Conservation (phyloP, 352 stramenopile genomes). For the Phytophthora capsici region DNA sequence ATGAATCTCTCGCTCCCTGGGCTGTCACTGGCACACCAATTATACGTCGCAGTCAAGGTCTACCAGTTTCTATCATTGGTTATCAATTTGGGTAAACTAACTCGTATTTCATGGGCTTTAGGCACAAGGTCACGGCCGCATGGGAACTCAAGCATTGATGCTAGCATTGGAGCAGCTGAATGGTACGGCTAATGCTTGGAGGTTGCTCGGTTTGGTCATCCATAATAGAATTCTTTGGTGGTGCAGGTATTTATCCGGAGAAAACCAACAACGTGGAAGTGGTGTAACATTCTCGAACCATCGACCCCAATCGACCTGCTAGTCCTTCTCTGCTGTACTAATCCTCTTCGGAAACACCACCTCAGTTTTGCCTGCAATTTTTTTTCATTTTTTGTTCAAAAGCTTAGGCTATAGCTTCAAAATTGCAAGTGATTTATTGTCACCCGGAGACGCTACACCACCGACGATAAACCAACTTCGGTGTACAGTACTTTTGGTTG, state of each 20-base stretch:
- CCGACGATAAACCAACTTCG: too few relatives aligned
- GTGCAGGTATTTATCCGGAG: constrained; percentile 52
- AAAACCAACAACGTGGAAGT: constrained; percentile 49
- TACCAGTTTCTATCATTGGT: not conserved
- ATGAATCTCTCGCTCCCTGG: constrained; percentile 90
- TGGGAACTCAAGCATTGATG: constrained; percentile 89
- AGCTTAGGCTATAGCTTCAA: not conserved
- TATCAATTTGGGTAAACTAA: constrained; percentile 5
- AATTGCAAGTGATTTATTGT: too few relatives aligned
- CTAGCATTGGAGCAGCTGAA: constrained; percentile 90
- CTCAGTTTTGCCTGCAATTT: constrained; percentile 22
- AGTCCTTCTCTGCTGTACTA: not conserved
- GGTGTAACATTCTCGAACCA: constrained; percentile 31
- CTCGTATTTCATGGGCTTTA: constrained; percentile 22
- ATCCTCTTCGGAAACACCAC: not conserved
- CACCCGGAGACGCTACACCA: too few relatives aligned
- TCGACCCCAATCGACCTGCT: constrained; percentile 6
- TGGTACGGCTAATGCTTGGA: constrained; percentile 36
- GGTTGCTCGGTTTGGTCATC: not conserved
- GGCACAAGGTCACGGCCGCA: constrained; percentile 79
- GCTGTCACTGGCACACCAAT: constrained; percentile 83
- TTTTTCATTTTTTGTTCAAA: constrained; percentile 6
- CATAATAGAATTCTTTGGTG: constrained; percentile 2
- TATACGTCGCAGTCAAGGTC: constrained; percentile 88
- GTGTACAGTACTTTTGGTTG: constrained; percentile 1